Evolutionary conservation across 352 stramenopile species (phyloP).

Genomic region (Phytophthora litchii): DNA sequence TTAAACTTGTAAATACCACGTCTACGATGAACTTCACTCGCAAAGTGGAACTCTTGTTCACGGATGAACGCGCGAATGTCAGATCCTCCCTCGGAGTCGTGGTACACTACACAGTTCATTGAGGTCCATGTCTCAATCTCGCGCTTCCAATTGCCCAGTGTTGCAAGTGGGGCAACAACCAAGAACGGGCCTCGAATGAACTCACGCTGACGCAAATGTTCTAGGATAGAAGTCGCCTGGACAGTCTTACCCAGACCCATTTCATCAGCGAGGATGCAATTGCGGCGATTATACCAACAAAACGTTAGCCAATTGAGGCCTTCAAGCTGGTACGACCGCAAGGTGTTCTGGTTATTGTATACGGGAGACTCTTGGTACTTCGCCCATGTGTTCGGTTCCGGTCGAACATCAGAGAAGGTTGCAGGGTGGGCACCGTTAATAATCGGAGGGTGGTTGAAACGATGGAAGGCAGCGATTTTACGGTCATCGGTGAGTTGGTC

Average conservation of each 20-base stretch:
- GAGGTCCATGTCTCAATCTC: slow-evolving; percentile 99
- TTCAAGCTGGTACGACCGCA: slow-evolving; percentile 98
- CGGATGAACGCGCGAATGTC: slow-evolving; percentile 94
- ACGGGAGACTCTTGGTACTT: slow-evolving; percentile 88
- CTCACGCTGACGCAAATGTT: slow-evolving; percentile 93
- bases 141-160: slow-evolving; percentile 98
- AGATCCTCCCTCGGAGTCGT: slow-evolving; percentile 93
- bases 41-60: slow-evolving; percentile 97
- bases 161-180: slow-evolving; percentile 97
- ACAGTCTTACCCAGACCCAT: slow-evolving; percentile 93
- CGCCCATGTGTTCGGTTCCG: slow-evolving; percentile 80
- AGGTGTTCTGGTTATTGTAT: slow-evolving; percentile 95
- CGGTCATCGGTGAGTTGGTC: slow-evolving; percentile 89
- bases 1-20: slow-evolving; percentile 94
- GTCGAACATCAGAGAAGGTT: slow-evolving; percentile 82
- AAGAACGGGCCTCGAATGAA: slow-evolving; percentile 97
- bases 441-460: slow-evolving; percentile 86
- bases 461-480: slow-evolving; percentile 89
- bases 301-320: slow-evolving; percentile 98
- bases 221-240: slow-evolving; percentile 93
- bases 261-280: slow-evolving; percentile 91
- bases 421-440: slow-evolving; percentile 82
- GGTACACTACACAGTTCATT: slow-evolving; percentile 99
- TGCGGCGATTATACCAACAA: slow-evolving; percentile 97
- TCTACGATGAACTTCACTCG: slow-evolving; percentile 76